Conservation (phyloP, 2,329 filamentous ascomycete genomes). For the Cadophora sp. region DNA sequence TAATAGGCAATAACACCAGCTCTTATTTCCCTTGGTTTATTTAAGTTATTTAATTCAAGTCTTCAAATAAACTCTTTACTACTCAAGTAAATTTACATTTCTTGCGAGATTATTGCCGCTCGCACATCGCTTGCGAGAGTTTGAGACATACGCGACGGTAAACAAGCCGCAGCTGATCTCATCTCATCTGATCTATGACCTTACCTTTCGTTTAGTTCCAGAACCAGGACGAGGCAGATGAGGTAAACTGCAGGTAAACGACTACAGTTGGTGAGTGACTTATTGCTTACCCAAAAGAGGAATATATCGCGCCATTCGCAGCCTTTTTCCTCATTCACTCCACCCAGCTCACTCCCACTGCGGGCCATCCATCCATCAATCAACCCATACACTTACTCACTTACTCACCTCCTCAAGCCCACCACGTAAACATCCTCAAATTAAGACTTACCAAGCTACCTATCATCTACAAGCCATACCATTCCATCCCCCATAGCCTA, state of each 20-base stretch:
- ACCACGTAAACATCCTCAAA: not conserved
- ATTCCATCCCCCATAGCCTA: no score
- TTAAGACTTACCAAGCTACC: not conserved
- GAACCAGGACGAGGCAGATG: no score
- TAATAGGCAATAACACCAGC: no score
- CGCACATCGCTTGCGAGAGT: not conserved
- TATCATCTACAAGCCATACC: no score
- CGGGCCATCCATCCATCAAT: no score
- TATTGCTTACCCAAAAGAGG: not conserved
- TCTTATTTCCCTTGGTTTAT: not conserved
- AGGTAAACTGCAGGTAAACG: no score
- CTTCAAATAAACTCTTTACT: no score
- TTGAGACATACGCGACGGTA: slow-evolving; percentile 11
- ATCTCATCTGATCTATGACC: not conserved
- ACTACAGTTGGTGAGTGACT: no score
- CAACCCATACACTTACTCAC: no score
- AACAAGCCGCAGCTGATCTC: slow-evolving; percentile 12
- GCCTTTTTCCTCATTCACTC: not conserved
- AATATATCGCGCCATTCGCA: not conserved
- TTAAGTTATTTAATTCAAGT: not conserved
- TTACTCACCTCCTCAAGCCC: not conserved
- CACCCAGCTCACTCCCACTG: no score
- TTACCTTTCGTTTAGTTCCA: no score
- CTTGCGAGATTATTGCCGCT: not conserved
- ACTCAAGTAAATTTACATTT: not conserved